phyloP scores from a whole-genome alignment of 148 eudicot genomes.

The Nepenthes mirabilis region DNA sequence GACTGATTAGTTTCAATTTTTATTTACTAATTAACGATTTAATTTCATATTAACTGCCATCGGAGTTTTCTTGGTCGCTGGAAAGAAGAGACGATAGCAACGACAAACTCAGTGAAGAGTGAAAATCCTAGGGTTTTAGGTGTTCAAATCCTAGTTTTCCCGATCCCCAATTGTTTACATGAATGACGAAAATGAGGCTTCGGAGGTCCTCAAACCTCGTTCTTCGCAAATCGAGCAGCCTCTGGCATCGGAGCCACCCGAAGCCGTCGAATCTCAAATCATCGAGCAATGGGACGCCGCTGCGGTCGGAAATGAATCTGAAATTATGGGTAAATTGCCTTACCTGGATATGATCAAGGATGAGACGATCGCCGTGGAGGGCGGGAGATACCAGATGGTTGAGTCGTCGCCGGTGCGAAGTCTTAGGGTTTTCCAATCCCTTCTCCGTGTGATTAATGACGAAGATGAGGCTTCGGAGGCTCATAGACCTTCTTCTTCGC shows the following conservation, averaged over 20 bases:
- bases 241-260: slow-evolving; percentile 1
- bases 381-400: background rate
- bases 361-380: slow-evolving; percentile 1
- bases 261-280: slow-evolving; percentile 2
- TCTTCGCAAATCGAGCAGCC: slow-evolving; percentile 4
- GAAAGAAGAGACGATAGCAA: no score
- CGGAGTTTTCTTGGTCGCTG: no score
- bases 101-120: no score
- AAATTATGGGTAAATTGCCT: slow-evolving; percentile 4
- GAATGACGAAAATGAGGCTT: slow-evolving; percentile 23
- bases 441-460: slow-evolving; percentile 17
- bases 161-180: background rate
- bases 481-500: slow-evolving; percentile 4
- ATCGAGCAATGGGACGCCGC: slow-evolving; percentile 8
- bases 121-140: no score
- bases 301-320: background rate
- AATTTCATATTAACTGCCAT: no score
- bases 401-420: no score
- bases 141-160: no score
- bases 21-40: no score
- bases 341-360: background rate
- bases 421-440: background rate
- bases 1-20: no score
- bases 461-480: slow-evolving; percentile 18
- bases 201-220: background rate